Conservation (phyloP, 2,329 filamentous ascomycete species). For the Ophiocordyceps robertsii region DNA sequence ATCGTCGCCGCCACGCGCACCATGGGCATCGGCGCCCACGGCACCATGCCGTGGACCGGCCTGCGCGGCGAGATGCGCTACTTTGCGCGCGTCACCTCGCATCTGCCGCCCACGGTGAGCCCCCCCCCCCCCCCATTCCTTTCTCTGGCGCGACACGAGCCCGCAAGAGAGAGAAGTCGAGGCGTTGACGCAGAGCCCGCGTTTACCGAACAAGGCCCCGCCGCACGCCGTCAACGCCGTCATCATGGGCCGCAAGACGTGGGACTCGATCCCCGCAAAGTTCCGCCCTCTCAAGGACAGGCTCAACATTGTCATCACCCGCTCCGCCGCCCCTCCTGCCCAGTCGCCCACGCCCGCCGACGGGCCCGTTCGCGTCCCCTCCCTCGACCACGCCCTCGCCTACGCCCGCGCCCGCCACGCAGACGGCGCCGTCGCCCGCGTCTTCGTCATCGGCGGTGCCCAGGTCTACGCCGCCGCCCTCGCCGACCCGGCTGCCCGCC, state of each 20-base stretch:
- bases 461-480: constrained; percentile 72
- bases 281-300: constrained; percentile 71
- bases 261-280: constrained; percentile 70
- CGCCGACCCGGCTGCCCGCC: constrained; percentile 36
- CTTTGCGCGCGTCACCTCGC: constrained; percentile 80
- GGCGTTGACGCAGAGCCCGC: background rate
- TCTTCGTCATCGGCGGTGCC: constrained; percentile 84
- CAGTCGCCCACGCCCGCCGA: constrained; percentile 4
- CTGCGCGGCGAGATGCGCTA: constrained; percentile 89
- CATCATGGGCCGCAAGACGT: constrained; percentile 96
- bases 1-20: constrained; percentile 84
- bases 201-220: constrained; percentile 14
- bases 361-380: constrained; percentile 42
- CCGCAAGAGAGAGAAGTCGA: background rate
- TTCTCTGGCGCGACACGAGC: no score
- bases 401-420: constrained; percentile 19
- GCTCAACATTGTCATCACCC: constrained; percentile 70
- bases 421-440: constrained; percentile 33
- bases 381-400: constrained; percentile 43
- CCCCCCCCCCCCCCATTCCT: no score
- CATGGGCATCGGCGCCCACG: constrained; percentile 76
- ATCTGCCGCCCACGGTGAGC: constrained; percentile 35
- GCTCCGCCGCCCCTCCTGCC: constrained; percentile 22
- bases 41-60: constrained; percentile 76
- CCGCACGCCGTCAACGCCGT: constrained; percentile 51